These are phyloP conservation scores for Trametes maxima DNA, from an alignment of 768 basidiomycete genomes.

Conservation along the genomic window DNA sequence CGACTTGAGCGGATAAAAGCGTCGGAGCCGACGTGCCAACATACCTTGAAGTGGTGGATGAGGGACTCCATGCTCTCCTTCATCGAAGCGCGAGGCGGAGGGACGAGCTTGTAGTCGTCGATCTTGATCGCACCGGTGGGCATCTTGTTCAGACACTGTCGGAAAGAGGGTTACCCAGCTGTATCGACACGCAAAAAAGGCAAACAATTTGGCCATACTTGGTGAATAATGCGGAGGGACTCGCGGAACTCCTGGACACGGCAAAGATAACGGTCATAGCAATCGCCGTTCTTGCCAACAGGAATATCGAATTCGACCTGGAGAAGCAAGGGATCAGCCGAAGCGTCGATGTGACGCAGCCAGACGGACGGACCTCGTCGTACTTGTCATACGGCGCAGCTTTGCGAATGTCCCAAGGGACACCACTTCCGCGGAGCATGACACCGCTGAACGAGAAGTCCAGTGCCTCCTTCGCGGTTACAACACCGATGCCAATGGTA, in stretches of 20 bases:
- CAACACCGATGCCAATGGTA: slow-evolving; percentile 86
- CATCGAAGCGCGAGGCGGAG: slow-evolving; percentile 96
- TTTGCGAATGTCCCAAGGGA: slow-evolving; percentile 95
- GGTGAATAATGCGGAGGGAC: slow-evolving; percentile 84
- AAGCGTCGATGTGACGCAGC: background rate
- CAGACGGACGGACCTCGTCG: slow-evolving; percentile 62
- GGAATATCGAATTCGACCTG: slow-evolving; percentile 97
- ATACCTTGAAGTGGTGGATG: slow-evolving; percentile 97
- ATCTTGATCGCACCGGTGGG: slow-evolving; percentile 89
- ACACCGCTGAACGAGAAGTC: slow-evolving; percentile 96
- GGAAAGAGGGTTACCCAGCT: background rate
- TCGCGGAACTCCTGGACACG: slow-evolving; percentile 99
- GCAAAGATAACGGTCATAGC: slow-evolving; percentile 96
- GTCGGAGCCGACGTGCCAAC: background rate
- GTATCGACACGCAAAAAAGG: background rate
- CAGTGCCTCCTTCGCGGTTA: slow-evolving; percentile 90
- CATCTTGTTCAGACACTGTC: slow-evolving; percentile 95
- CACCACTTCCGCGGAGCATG: slow-evolving; percentile 92
- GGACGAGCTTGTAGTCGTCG: slow-evolving; percentile 96
- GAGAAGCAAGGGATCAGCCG: background rate
- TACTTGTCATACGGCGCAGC: slow-evolving; percentile 95
- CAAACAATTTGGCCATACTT: slow-evolving; percentile 41
- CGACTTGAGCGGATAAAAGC: background rate
- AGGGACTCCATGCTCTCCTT: slow-evolving; percentile 99
- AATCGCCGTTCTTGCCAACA: slow-evolving; percentile 96